A percentile compares a stretch with the other conserved stretches of the same genome.
Evolutionary conservation across 192 early-diverging fungal species (phyloP).

Genomic region (Linderina pennispora): DNA sequence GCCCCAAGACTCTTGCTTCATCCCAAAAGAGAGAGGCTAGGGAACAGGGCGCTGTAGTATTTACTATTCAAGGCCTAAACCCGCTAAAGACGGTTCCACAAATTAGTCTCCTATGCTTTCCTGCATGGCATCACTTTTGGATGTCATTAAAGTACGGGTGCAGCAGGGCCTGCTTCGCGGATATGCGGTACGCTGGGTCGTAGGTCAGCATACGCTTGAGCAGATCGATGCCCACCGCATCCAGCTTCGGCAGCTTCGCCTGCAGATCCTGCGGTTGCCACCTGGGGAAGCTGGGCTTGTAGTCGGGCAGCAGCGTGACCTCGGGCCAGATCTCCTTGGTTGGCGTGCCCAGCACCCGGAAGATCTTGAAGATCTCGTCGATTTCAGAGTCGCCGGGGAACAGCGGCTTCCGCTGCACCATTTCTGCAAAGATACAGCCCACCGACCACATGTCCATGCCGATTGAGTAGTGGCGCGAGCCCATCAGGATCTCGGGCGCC

Average conservation of each 20-base stretch:
- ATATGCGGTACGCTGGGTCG: slow-evolving; percentile 72
- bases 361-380: slow-evolving; percentile 91
- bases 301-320: slow-evolving; percentile 69
- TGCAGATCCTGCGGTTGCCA: slow-evolving; percentile 56
- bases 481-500: slow-evolving; percentile 94
- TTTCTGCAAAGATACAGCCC: slow-evolving; percentile 97
- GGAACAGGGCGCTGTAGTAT: too few relatives aligned
- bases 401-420: slow-evolving; percentile 69
- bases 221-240: slow-evolving; percentile 64
- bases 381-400: slow-evolving; percentile 92
- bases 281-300: slow-evolving; percentile 69
- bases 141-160: slow-evolving; percentile 73
- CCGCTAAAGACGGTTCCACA: too few relatives aligned
- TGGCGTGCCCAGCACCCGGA: slow-evolving; percentile 79
- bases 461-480: slow-evolving; percentile 82
- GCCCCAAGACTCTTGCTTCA: too few relatives aligned
- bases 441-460: slow-evolving; percentile 97
- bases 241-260: slow-evolving; percentile 47
- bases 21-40: too few relatives aligned
- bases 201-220: slow-evolving; percentile 68
- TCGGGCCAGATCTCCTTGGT: slow-evolving; percentile 73
- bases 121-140: slow-evolving; percentile 9
- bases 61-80: too few relatives aligned
- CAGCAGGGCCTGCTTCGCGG: slow-evolving; percentile 72
- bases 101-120: too few relatives aligned